Evolutionary conservation across 2,329 filamentous ascomycete species (phyloP), one percentile per base, ranked within the genome.

Genomic region (Botrytis tulipae): DNA sequence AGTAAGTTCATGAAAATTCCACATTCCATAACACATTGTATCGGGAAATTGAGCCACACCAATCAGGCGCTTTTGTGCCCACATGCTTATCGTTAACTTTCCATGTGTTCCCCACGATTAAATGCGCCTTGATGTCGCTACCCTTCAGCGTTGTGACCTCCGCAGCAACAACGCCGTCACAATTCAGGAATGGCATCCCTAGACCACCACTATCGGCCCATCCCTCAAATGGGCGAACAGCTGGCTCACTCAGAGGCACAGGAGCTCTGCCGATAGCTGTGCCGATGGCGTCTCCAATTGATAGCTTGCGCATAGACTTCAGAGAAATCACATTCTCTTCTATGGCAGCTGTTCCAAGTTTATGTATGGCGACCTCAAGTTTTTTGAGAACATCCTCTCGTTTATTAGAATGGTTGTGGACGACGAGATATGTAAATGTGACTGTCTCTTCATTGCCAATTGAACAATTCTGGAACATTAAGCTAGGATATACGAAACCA

Each of bases 121-220:
- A 10, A 44, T 63, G 68, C 10, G 68, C 68, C 42, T 71, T 71
- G 1, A 62, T 20, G 29, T 71, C 57, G 14, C 68, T 71, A n/a
- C 68, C 68, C 25, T 22, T 71, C 6, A 71, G 12, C 3, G 68
- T 60, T 29, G 35, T 46, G 3, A 71, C 68, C 22, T 62, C 44
- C 4, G 68, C 54, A 25, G 68, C 68, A 20, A 71, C 68, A 1
- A 71, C 57, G 3, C 68, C 68, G 37, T 71, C 57, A 48, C 57
- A 71, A 22, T 71, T 71, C 68, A 71, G 46, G 25, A 71, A 71
- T 25, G 68, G 44, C 68, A 71, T 29, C 12, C 57, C 57, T 3
- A 71, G n/a, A 3, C 68, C 68, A 29, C 57, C 68, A 32, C 68
- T 71, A 20, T 44, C 32, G 3, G 68, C 68, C 54, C 68, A 71